These are phyloP conservation scores for Cladophialophora bantiana DNA, from an alignment of 2,329 filamentous ascomycete species.

Conservation along the genomic window DNA sequence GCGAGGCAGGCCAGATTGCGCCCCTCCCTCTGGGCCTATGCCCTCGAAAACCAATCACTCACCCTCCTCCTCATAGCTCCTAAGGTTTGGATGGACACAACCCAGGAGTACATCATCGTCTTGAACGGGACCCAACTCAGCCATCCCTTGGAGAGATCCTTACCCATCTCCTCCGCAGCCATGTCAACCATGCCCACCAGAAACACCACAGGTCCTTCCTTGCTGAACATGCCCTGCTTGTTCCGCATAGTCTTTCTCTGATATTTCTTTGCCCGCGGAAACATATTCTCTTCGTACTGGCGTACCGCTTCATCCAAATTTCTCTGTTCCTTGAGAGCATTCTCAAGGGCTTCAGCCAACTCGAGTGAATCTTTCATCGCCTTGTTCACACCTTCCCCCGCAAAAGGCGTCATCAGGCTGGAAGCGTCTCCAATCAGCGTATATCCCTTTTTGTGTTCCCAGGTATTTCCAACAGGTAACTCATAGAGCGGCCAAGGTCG, in stretches of 20 bases:
- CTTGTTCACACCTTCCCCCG: slow-evolving; percentile 45
- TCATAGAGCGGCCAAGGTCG: slow-evolving; percentile 38
- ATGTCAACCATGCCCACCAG: slow-evolving; percentile 28
- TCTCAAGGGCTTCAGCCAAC: slow-evolving; percentile 38
- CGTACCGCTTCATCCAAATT: slow-evolving; percentile 38
- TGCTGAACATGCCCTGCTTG: slow-evolving; percentile 40
- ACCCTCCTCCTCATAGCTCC: slow-evolving; percentile 23
- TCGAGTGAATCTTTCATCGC: slow-evolving; percentile 43
- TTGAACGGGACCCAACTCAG: slow-evolving; percentile 30
- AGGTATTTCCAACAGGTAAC: slow-evolving; percentile 39
- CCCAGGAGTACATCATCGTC: slow-evolving; percentile 22
- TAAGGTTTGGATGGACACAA: slow-evolving; percentile 13
- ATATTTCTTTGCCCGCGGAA: slow-evolving; percentile 37
- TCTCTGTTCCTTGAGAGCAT: slow-evolving; percentile 23
- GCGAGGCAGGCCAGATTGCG: neutral
- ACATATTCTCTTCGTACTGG: slow-evolving; percentile 42
- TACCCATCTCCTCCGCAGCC: slow-evolving; percentile 27
- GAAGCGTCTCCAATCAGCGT: slow-evolving; percentile 45
- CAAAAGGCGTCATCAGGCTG: slow-evolving; percentile 44
- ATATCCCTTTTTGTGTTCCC: slow-evolving; percentile 42
- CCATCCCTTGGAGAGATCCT: slow-evolving; percentile 30
- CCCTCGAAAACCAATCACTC: slow-evolving; percentile 11
- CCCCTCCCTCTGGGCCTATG: neutral
- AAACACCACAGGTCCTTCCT: slow-evolving; percentile 35
- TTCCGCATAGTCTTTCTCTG: slow-evolving; percentile 40